Percentiles rank a stretch among this genome's conserved stretches.
Evolutionary conservation across 2,329 filamentous ascomycete genomes (phyloP).

Genomic region (Fusarium nodosum): DNA sequence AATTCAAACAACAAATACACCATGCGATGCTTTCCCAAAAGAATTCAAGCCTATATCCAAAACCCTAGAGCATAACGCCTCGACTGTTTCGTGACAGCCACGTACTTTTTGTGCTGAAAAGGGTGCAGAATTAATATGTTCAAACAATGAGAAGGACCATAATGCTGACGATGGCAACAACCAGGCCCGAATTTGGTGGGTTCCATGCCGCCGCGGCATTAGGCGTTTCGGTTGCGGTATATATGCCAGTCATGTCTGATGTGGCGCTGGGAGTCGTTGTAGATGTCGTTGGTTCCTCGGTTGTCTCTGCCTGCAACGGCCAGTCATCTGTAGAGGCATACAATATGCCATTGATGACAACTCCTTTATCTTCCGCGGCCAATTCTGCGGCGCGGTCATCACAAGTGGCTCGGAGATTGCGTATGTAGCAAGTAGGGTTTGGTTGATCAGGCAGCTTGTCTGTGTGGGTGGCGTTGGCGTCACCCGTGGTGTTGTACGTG

Average conservation of each 20-base stretch:
- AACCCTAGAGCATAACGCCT: slow-evolving; percentile 3
- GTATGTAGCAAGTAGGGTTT: slow-evolving; percentile 71
- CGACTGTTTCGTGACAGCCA: slow-evolving; percentile 2
- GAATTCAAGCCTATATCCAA: slow-evolving; percentile 5
- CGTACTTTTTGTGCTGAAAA: neutral
- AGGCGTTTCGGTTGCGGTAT: slow-evolving; percentile 55
- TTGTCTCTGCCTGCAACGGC: slow-evolving; percentile 53
- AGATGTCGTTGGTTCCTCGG: slow-evolving; percentile 43
- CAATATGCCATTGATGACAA: slow-evolving; percentile 72
- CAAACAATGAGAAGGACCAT: slow-evolving; percentile 14
- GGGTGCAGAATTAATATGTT: slow-evolving; percentile 1
- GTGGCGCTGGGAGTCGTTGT: slow-evolving; percentile 39
- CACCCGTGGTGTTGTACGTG: slow-evolving; percentile 69
- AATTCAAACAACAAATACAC: slow-evolving; percentile 10
- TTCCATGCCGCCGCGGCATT: slow-evolving; percentile 40
- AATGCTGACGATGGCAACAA: slow-evolving; percentile 32
- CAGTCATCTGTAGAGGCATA: slow-evolving; percentile 60
- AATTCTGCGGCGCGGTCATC: slow-evolving; percentile 64
- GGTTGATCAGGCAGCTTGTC: slow-evolving; percentile 65
- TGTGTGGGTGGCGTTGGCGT: slow-evolving; percentile 68
- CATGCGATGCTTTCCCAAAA: slow-evolving; percentile 18
- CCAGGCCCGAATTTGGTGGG: slow-evolving; percentile 19
- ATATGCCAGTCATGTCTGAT: slow-evolving; percentile 51
- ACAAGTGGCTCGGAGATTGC: slow-evolving; percentile 64
- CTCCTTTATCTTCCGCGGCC: slow-evolving; percentile 65